Conservation (phyloP, 371 early-diverging fungal genomes). For the Mortierella sp. region DNA sequence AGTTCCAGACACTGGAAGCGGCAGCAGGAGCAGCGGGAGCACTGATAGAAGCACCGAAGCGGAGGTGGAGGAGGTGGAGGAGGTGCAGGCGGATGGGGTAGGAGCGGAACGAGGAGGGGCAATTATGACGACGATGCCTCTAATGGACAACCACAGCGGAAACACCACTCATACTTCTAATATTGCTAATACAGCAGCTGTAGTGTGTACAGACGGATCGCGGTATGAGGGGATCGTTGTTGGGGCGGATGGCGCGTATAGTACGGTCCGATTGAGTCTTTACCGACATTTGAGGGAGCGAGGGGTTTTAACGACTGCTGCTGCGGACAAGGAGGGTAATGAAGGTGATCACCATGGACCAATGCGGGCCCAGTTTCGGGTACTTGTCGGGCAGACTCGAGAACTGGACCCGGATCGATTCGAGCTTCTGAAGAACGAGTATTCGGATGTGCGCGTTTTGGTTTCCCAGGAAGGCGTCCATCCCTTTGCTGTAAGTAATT, state of each 20-base stretch:
- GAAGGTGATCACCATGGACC: background rate
- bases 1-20: background rate
- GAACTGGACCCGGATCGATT: constrained; percentile 32
- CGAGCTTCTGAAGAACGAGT: constrained; percentile 5
- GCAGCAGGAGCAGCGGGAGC: background rate
- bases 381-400: constrained; percentile 42
- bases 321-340: background rate
- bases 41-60: background rate
- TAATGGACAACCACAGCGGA: background rate
- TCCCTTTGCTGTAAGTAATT: constrained; percentile 34
- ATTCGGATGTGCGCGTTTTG: constrained; percentile 27
- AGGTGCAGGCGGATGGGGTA: background rate
- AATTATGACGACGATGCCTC: background rate
- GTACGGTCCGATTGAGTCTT: constrained; percentile 34
- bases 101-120: background rate
- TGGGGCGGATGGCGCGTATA: constrained; percentile 47
- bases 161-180: background rate
- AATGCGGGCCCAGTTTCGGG: constrained; percentile 18
- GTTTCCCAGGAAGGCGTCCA: constrained; percentile 24
- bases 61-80: constrained; percentile 1
- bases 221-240: constrained; percentile 37
- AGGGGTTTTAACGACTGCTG: background rate
- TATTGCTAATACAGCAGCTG: background rate
- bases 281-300: constrained; percentile 32
- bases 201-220: constrained; percentile 35